These are phyloP conservation scores for Calonectria ilicicola DNA, from an alignment of 2,329 filamentous ascomycete genomes.

Conservation along the genomic window DNA sequence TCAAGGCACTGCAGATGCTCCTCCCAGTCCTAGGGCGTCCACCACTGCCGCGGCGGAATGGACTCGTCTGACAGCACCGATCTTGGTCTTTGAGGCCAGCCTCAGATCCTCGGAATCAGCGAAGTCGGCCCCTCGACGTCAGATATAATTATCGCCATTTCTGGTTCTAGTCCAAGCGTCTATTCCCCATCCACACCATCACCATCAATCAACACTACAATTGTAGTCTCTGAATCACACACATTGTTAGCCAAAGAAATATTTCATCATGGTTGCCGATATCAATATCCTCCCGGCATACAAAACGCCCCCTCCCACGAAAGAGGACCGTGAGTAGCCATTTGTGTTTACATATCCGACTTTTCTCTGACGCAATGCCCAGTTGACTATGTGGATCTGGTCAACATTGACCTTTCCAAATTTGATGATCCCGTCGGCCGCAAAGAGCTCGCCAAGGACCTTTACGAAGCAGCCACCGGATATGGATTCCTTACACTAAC, in stretches of 20 bases:
- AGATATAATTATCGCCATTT: constrained; percentile 14
- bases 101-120: not conserved
- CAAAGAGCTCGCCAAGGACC: constrained; percentile 42
- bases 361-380: not conserved
- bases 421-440: constrained; percentile 40
- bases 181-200: not conserved
- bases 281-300: constrained; percentile 18
- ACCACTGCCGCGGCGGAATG: not conserved
- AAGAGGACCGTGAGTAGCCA: constrained; percentile 18
- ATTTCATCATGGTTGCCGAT: constrained; percentile 14
- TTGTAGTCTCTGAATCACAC: not conserved
- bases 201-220: not conserved
- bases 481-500: constrained; percentile 43
- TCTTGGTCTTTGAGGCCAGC: not conserved
- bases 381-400: constrained; percentile 45
- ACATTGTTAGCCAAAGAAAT: not conserved
- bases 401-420: constrained; percentile 43
- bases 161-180: not conserved
- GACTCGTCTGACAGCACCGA: not conserved
- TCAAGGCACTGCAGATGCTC: constrained; percentile 1
- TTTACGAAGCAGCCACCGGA: constrained; percentile 45
- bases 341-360: not conserved
- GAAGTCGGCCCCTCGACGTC: constrained; percentile 9
- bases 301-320: constrained; percentile 12
- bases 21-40: not conserved